Conservation (phyloP, 306 rosid genomes). For the Begonia peltatifolia region DNA sequence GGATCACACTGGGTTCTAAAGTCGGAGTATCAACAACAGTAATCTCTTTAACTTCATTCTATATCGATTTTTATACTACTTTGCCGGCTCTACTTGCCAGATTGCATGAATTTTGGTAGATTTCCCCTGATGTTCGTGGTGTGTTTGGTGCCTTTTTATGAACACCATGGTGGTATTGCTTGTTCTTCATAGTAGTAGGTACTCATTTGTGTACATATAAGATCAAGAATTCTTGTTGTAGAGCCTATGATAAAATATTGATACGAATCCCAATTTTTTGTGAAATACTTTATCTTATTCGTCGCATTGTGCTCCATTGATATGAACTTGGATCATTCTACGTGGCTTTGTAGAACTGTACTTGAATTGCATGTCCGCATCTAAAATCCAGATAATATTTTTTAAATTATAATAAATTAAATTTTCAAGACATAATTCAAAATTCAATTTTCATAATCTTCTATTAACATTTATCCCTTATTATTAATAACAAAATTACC, state of each 20-base stretch:
- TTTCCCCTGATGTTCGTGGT: neutral
- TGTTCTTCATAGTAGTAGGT: neutral
- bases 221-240: neutral
- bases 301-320: neutral
- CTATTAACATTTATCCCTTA: too few species aligned
- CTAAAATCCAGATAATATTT: too few species aligned
- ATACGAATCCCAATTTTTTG: neutral
- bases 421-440: too few species aligned
- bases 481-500: too few species aligned
- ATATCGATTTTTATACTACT: neutral
- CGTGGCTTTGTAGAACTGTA: too few species aligned
- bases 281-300: neutral
- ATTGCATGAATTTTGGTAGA: neutral
- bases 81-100: neutral
- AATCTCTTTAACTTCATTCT: slow-evolving; percentile 2
- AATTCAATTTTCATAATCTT: too few species aligned
- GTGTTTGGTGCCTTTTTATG: neutral
- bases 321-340: too few species aligned
- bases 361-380: too few species aligned
- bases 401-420: too few species aligned
- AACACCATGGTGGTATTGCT: neutral
- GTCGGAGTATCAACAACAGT: slow-evolving; percentile 46
- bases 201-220: neutral
- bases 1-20: slow-evolving; percentile 74
- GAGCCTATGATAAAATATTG: too few species aligned